Percentiles rank a stretch among this genome's conserved stretches.
Evolutionary conservation across 2,329 filamentous ascomycete genomes (phyloP).

Genomic region (Hymenoscyphus salicellus): DNA sequence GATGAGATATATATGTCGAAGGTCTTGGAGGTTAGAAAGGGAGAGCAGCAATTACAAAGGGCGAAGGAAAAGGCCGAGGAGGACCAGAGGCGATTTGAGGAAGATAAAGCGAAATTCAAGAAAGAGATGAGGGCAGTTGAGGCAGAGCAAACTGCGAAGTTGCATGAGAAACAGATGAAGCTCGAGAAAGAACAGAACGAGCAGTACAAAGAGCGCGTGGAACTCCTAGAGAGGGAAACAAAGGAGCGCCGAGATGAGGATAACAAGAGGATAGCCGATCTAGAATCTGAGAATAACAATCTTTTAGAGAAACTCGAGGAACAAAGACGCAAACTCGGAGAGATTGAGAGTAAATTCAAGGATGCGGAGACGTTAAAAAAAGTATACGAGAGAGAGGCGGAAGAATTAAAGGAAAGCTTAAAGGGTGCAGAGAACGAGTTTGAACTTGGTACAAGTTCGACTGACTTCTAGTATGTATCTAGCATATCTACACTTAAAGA

Average conservation of each 20-base stretch:
- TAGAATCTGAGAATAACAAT: constrained; percentile 11
- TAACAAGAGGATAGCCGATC: constrained; percentile 12
- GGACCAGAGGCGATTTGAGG: constrained; percentile 9
- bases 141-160: constrained; percentile 10
- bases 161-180: constrained; percentile 9
- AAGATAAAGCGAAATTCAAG: constrained; percentile 11
- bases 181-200: constrained; percentile 6
- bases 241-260: constrained; percentile 14
- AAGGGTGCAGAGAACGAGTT: constrained; percentile 13
- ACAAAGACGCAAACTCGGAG: constrained; percentile 10
- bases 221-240: constrained; percentile 13
- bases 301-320: constrained; percentile 9
- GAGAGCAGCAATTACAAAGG: constrained; percentile 10
- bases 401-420: constrained; percentile 9
- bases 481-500: not conserved
- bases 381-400: constrained; percentile 2
- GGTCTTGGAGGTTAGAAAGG: constrained; percentile 2
- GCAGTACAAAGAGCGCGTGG: constrained; percentile 7
- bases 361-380: constrained; percentile 13
- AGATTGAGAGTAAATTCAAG: constrained; percentile 11
- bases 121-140: constrained; percentile 2
- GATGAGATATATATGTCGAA: not conserved
- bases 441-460: constrained; percentile 6
- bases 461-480: constrained; percentile 11
- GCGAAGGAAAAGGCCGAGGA: constrained; percentile 6